phyloP scores from a whole-genome alignment of 108 stramenopile species.

The Cylindrotheca fusiformis region DNA sequence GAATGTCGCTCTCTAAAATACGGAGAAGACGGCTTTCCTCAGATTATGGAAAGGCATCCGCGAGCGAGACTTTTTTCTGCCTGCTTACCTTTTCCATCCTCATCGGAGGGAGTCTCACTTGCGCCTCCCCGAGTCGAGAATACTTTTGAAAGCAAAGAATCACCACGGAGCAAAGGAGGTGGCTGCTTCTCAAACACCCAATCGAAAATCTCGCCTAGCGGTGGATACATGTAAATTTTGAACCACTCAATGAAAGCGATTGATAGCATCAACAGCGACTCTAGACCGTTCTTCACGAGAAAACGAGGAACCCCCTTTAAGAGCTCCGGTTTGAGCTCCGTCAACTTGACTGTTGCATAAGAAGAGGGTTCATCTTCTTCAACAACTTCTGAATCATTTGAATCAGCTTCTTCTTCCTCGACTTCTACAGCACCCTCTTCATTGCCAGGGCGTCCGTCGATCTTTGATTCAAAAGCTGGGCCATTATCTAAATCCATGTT shows the following conservation, averaged over 20 bases:
- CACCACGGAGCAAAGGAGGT: background rate
- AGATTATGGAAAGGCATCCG: background rate
- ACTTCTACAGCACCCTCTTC: no score
- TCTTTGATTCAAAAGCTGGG: no score
- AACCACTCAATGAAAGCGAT: conserved; percentile 20
- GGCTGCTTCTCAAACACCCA: background rate
- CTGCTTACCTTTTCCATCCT: background rate
- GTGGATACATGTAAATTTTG: conserved; percentile 11
- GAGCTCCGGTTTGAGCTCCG: background rate
- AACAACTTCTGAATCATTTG: conserved; percentile 1
- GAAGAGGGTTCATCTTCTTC: background rate
- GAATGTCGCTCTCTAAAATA: no score
- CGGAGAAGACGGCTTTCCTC: background rate
- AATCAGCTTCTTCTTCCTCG: no score
- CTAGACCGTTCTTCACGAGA: conserved; percentile 11
- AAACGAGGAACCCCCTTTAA: conserved; percentile 16
- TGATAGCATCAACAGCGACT: conserved; percentile 11
- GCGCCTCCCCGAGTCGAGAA: conserved; percentile 2
- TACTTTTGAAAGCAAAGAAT: background rate
- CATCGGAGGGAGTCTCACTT: background rate
- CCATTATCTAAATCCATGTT: no score
- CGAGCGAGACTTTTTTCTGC: background rate
- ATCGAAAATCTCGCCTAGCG: conserved; percentile 9
- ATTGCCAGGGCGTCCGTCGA: no score
- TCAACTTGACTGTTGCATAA: background rate